Evolutionary conservation across 768 basidiomycete species (phyloP).

Genomic region (Russula brevipes): DNA sequence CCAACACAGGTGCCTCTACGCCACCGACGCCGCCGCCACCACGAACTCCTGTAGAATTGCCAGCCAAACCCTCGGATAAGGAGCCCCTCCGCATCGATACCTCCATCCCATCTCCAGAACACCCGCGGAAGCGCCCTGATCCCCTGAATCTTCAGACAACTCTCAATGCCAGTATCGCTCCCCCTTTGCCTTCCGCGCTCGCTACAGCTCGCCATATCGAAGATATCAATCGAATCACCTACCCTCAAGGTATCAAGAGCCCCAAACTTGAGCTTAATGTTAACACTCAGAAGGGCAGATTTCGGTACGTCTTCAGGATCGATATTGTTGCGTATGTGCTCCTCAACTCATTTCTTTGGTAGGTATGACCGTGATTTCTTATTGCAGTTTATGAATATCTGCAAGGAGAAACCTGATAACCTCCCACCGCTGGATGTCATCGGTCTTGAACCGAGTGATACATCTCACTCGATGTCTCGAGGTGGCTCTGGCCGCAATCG

Average conservation of each 20-base stretch:
- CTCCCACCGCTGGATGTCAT: slow-evolving; percentile 87
- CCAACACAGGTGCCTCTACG: slow-evolving; percentile 7
- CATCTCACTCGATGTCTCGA: slow-evolving; percentile 47
- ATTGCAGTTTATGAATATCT: slow-evolving; percentile 90
- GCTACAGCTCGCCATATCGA: slow-evolving; percentile 82
- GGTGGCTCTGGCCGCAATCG: slow-evolving; percentile 62
- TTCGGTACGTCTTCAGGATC: slow-evolving; percentile 48
- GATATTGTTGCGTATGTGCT: background rate
- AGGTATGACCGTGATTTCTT: slow-evolving; percentile 98
- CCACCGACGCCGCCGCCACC: slow-evolving; percentile 27
- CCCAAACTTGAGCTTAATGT: slow-evolving; percentile 82
- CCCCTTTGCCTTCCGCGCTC: slow-evolving; percentile 58
- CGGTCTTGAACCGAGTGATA: slow-evolving; percentile 74
- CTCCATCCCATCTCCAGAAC: slow-evolving; percentile 39
- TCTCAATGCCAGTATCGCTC: slow-evolving; percentile 39
- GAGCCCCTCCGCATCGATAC: slow-evolving; percentile 66
- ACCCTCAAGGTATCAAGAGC: slow-evolving; percentile 78
- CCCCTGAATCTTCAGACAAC: slow-evolving; percentile 64
- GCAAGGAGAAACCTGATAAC: slow-evolving; percentile 90
- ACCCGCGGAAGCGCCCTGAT: slow-evolving; percentile 56
- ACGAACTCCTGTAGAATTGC: slow-evolving; percentile 41
- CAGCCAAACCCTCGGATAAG: slow-evolving; percentile 43
- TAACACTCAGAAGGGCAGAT: slow-evolving; percentile 81
- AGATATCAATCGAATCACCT: slow-evolving; percentile 68
- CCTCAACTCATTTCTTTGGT: slow-evolving; percentile 7